Base-by-base conservation (phyloP, 495 filamentous ascomycete genomes). In the Penicillium parvum region DNA sequence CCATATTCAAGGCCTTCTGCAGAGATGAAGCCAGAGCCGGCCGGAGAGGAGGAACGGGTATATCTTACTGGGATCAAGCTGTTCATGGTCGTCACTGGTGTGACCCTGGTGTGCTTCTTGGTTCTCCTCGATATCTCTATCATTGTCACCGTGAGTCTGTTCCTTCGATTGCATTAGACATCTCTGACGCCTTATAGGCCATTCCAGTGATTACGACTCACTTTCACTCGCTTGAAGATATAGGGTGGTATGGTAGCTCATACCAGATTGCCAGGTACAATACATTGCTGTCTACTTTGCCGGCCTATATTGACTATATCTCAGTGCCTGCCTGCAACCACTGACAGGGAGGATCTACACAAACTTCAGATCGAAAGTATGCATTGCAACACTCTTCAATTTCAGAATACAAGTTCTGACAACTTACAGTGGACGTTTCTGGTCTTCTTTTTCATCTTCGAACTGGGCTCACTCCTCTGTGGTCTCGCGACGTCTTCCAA, bases 201-300 rank as follows among this genome's bases (percentile, higher is more conserved):
- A 58, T 68, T n/a, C 71, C 72, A 1, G 32, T 39, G n/a, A 71
- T 72, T 29, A 76, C 71, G 0, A 64, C 41, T 26, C 45, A 63
- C 3, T 74, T 72, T 41, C 58, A 72, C 32, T 66, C 65, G 1
- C 52, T 73, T 7, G 26, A 34, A 14, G 69, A 73, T 46, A 48
- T 73, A 6, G 70, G 64, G 9, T 76, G 72, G 72, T 74, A 74
- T 48, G 68, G 67, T 5, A 64, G 61, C 48, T 60, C 67, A 12
- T 74, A 72, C 52, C 63, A 63, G 2, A 54, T 75, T 25, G 52
- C 69, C 6, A 66, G 54, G 54, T 69, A 56, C 10, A 49, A 18
- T 27, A 16, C 15, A 6, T 21, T 26, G 26, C 16, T 39, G 19
- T 32, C n/a, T 21, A 7, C 5, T 23, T 5, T 5, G 9, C 10